Conservation (phyloP, 139 green algal genomes). For the Zygnema cylindricum region DNA sequence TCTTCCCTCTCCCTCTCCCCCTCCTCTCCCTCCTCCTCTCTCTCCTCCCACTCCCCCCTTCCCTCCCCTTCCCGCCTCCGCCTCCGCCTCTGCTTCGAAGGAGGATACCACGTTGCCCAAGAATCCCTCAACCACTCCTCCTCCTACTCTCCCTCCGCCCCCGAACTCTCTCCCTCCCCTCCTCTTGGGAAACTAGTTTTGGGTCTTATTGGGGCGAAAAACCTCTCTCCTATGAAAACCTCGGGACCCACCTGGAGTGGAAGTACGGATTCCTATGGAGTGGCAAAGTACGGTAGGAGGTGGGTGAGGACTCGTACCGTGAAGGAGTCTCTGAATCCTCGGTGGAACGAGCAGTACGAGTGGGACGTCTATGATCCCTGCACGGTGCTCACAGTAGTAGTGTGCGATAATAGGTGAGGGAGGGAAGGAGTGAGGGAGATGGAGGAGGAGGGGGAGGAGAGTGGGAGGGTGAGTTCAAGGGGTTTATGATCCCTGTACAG, state of each 20-base stretch:
- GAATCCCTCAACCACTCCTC: background rate
- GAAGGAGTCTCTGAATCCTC: conserved; percentile 13
- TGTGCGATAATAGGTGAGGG: conserved; percentile 49
- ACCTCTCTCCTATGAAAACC: background rate
- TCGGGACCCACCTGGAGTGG: background rate
- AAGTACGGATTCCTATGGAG: conserved; percentile 31
- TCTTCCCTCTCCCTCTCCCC: background rate
- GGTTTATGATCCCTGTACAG: conserved; percentile 48
- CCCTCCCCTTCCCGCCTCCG: conserved; percentile 3
- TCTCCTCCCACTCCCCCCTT: background rate
- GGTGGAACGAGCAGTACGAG: conserved; percentile 55
- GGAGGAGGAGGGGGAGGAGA: too few species aligned
- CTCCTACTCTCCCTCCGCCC: background rate
- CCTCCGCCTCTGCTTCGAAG: background rate
- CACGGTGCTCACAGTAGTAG: conserved; percentile 55
- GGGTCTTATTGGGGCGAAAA: background rate
- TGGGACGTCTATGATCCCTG: conserved; percentile 51
- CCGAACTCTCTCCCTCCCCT: background rate
- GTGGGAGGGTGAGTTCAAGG: too few species aligned
- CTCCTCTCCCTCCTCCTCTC: background rate
- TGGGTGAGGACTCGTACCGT: conserved; percentile 53
- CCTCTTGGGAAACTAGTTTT: background rate
- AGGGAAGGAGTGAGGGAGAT: background rate
- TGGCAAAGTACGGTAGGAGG: conserved; percentile 45
- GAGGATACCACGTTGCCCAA: conserved; percentile 20